Conservation (phyloP, 495 filamentous ascomycete species). For the Hyphodiscus hymeniophilus region DNA sequence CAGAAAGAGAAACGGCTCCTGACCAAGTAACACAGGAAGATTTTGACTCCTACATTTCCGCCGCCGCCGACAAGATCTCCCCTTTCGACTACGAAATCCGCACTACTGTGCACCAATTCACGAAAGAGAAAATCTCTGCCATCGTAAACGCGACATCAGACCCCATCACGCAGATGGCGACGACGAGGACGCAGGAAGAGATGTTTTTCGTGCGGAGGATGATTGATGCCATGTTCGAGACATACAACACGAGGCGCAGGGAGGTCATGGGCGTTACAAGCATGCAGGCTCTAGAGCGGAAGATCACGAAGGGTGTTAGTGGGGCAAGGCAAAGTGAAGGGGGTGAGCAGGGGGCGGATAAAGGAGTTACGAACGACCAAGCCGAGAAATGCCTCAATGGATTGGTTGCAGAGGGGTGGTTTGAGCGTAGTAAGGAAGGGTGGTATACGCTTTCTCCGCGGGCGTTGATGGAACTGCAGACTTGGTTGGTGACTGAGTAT, state of each 20-base stretch:
- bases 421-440: constrained; percentile 59
- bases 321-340: constrained; percentile 34
- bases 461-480: constrained; percentile 73
- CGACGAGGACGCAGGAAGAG: constrained; percentile 71
- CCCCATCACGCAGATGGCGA: constrained; percentile 77
- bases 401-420: constrained; percentile 75
- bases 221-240: constrained; percentile 88
- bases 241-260: constrained; percentile 61
- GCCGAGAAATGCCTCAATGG: constrained; percentile 62
- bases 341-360: constrained; percentile 22
- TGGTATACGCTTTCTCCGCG: constrained; percentile 71
- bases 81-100: constrained; percentile 83
- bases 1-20: constrained; percentile 12
- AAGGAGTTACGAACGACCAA: constrained; percentile 62
- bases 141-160: constrained; percentile 88
- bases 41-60: constrained; percentile 57
- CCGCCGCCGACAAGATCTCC: constrained; percentile 63
- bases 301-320: constrained; percentile 41
- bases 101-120: constrained; percentile 54
- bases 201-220: constrained; percentile 82
- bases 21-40: constrained; percentile 60
- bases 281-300: constrained; percentile 58
- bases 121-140: constrained; percentile 50
- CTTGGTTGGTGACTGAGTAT: constrained; percentile 76
- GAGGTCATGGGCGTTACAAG: constrained; percentile 74